phyloP scores from a whole-genome alignment of 345 rosid genomes.

The Nasturtium officinale region DNA sequence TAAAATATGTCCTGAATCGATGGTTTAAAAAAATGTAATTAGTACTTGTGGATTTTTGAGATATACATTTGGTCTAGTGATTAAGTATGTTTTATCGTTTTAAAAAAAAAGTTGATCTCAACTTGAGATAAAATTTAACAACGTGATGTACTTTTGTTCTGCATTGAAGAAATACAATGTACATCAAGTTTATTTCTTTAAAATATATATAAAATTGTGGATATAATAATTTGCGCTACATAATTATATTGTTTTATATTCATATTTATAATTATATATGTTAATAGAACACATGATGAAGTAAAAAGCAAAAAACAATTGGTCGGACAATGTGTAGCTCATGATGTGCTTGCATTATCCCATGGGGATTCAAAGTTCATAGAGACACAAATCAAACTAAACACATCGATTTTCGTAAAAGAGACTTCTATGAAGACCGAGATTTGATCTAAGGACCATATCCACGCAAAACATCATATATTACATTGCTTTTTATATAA shows the following conservation, averaged over 20 bases:
- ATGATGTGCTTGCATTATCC: slow-evolving; percentile 42
- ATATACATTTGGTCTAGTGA: not conserved
- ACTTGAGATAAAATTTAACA: not conserved
- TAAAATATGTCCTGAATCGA: not conserved
- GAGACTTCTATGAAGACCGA: slow-evolving; percentile 44
- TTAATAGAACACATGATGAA: slow-evolving; percentile 22
- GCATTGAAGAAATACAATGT: not conserved
- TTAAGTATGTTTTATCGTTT: not conserved
- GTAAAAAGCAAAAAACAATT: slow-evolving; percentile 24
- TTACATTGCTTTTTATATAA: not conserved
- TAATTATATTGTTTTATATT: not conserved
- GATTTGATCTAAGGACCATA: slow-evolving; percentile 44
- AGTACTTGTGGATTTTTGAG: not conserved
- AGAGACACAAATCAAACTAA: slow-evolving; percentile 41
- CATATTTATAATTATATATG: not conserved
- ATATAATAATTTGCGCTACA: not conserved
- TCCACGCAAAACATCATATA: slow-evolving; percentile 21
- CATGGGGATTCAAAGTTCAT: slow-evolving; percentile 31
- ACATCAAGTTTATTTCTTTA: not conserved
- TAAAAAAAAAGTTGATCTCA: not conserved
- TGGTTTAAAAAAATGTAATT: too few species aligned
- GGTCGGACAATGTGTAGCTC: slow-evolving; percentile 26
- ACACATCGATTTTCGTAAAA: slow-evolving; percentile 39
- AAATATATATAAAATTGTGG: not conserved
- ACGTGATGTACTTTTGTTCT: not conserved